Conservation (phyloP, 495 filamentous ascomycete species). For the Talaromyces borbonicus region DNA sequence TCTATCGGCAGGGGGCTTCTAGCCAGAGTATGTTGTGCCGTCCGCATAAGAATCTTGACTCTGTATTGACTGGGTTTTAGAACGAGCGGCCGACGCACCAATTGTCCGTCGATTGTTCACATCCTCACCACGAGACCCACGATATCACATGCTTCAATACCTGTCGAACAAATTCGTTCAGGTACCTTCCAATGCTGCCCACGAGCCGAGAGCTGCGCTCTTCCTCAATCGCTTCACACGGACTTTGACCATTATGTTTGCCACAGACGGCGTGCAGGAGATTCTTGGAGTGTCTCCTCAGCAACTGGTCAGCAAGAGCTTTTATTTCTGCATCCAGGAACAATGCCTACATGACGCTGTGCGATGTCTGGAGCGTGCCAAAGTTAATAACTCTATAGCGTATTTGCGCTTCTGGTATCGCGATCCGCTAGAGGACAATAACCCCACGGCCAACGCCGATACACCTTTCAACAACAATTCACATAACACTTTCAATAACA, state of each 20-base stretch:
- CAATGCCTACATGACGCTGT: constrained; percentile 68
- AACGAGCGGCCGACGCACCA: constrained; percentile 69
- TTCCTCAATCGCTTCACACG: constrained; percentile 84
- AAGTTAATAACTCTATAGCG: constrained; percentile 88
- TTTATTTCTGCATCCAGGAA: constrained; percentile 72
- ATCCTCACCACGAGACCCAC: constrained; percentile 71
- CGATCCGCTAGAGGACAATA: constrained; percentile 51
- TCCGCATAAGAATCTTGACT: neutral
- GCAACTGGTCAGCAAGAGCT: constrained; percentile 58
- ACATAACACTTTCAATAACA: neutral
- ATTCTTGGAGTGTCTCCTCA: constrained; percentile 62
- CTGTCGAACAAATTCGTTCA: constrained; percentile 74
- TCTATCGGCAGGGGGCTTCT: constrained; percentile 59
- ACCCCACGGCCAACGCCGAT: constrained; percentile 9
- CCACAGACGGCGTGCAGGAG: constrained; percentile 60
- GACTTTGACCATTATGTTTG: constrained; percentile 78
- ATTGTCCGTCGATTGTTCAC: constrained; percentile 70
- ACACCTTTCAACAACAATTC: neutral
- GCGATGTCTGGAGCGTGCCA: constrained; percentile 70
- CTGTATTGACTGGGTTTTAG: constrained; percentile 30
- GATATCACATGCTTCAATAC: constrained; percentile 85
- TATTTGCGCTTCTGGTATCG: constrained; percentile 86
- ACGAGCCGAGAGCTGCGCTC: constrained; percentile 74
- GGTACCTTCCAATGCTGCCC: constrained; percentile 44
- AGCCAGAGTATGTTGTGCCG: constrained; percentile 65